phyloP scores from a whole-genome alignment of 306 rosid species.

The Pyrus betulifolia region DNA sequence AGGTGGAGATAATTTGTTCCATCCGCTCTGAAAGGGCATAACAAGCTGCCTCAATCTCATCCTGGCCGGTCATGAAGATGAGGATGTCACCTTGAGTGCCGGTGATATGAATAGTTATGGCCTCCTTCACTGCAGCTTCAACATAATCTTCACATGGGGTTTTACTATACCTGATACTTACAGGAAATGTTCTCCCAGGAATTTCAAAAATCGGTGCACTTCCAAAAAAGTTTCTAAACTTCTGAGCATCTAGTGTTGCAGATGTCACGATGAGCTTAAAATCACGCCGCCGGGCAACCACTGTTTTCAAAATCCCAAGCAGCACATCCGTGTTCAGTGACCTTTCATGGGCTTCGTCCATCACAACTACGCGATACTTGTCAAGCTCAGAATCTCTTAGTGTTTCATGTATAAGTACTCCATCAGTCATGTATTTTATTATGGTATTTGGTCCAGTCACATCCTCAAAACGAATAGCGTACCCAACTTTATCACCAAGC shows the following conservation, averaged over 20 bases:
- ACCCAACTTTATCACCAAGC: conserved; percentile 84
- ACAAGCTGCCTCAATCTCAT: conserved; percentile 98
- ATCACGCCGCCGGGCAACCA: conserved; percentile 86
- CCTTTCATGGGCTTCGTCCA: conserved; percentile 99
- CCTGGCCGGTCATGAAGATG: conserved; percentile 96
- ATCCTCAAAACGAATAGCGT: conserved; percentile 95
- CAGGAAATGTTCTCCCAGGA: conserved; percentile 98
- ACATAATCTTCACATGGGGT: conserved; percentile 94
- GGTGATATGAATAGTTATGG: conserved; percentile 86
- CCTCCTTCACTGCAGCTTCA: conserved; percentile 92
- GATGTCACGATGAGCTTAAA: conserved; percentile 93
- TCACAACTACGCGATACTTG: conserved; percentile 80
- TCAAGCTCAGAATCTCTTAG: conserved; percentile 90
- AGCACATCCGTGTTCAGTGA: conserved; percentile 91
- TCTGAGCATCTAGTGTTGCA: conserved; percentile 87
- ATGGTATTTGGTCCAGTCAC: conserved; percentile 81
- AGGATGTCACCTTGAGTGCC: conserved; percentile 92
- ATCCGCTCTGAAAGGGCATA: conserved; percentile 76
- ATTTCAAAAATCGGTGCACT: conserved; percentile 77
- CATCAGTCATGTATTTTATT: conserved; percentile 98
- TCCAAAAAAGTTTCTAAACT: conserved; percentile 80
- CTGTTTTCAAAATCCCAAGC: conserved; percentile 87
- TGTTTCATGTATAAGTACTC: conserved; percentile 88
- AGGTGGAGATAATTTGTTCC: conserved; percentile 66
- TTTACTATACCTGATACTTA: conserved; percentile 58